Evolutionary conservation across 164 flowering plant species (phyloP).

Genomic region (Berberis vulgaris): DNA sequence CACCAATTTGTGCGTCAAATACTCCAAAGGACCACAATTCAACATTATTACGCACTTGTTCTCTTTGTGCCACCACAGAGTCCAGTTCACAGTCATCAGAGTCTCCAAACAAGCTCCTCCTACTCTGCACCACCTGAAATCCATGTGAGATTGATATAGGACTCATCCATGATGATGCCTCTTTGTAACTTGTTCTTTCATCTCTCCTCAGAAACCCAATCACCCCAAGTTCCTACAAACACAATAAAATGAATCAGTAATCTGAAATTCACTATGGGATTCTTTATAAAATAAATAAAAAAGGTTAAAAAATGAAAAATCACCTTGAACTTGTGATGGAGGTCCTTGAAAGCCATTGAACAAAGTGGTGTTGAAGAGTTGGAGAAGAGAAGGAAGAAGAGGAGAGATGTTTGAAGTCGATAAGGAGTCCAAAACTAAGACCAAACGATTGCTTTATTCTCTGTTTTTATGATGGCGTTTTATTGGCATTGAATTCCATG

Average conservation of each 20-base stretch:
- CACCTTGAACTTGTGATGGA: slow-evolving; percentile 19
- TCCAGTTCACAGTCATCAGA: slow-evolving; percentile 17
- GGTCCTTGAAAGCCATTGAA: slow-evolving; percentile 16
- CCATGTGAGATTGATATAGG: slow-evolving; percentile 40
- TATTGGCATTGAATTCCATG: no score
- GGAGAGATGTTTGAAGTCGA: background rate
- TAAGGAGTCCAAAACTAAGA: background rate
- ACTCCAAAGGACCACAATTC: slow-evolving; percentile 61
- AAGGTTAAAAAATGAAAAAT: background rate
- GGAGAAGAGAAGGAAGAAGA: background rate
- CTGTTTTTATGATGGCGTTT: no score
- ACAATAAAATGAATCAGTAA: background rate
- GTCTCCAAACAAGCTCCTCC: slow-evolving; percentile 1
- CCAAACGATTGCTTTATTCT: background rate
- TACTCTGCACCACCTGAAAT: slow-evolving; percentile 31
- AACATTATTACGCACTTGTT: slow-evolving; percentile 26
- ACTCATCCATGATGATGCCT: slow-evolving; percentile 36
- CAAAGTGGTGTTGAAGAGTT: background rate
- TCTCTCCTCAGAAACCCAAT: slow-evolving; percentile 9
- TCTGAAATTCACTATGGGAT: background rate
- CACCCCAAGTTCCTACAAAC: slow-evolving; percentile 14
- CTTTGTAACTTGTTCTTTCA: slow-evolving; percentile 13
- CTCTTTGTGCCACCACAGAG: slow-evolving; percentile 47
- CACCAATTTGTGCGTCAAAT: slow-evolving; percentile 30
- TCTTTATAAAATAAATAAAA: background rate